Percentiles rank a stretch among this genome's conserved stretches.
Evolutionary conservation across 2,329 filamentous ascomycete genomes (phyloP).

Genomic region (Cadophora gregata): DNA sequence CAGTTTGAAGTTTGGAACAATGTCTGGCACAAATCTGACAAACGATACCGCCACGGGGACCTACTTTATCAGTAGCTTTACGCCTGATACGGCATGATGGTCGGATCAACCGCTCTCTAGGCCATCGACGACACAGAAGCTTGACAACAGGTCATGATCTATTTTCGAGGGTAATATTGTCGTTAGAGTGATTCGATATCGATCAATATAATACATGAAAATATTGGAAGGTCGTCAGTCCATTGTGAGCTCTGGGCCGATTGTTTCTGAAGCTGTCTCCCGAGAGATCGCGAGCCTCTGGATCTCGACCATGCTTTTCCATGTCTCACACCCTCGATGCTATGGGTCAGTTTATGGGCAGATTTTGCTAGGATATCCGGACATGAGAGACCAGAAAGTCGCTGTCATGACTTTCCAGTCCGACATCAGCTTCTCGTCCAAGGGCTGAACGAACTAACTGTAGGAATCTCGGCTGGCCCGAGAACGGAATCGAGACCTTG

Average conservation of each 20-base stretch:
- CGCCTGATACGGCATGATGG: slow-evolving; percentile 23
- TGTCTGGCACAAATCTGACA: slow-evolving; percentile 31
- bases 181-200: no score
- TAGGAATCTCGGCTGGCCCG: not conserved
- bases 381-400: not conserved
- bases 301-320: not conserved
- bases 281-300: not conserved
- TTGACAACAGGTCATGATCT: not conserved
- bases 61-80: slow-evolving; percentile 30
- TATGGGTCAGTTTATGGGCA: not conserved
- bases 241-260: not conserved
- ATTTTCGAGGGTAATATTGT: not conserved
- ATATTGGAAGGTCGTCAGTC: not conserved
- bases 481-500: not conserved
- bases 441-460: not conserved
- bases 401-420: not conserved
- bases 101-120: not conserved
- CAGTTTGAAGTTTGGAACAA: slow-evolving; percentile 51
- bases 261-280: no score
- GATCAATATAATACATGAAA: no score
- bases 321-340: not conserved
- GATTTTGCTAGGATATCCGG: not conserved
- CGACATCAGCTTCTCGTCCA: not conserved
- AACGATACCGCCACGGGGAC: slow-evolving; percentile 34
- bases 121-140: not conserved